These are phyloP conservation scores for Pezicula rhizophila DNA, from an alignment of 2,329 filamentous ascomycete species.

Conservation along the genomic window DNA sequence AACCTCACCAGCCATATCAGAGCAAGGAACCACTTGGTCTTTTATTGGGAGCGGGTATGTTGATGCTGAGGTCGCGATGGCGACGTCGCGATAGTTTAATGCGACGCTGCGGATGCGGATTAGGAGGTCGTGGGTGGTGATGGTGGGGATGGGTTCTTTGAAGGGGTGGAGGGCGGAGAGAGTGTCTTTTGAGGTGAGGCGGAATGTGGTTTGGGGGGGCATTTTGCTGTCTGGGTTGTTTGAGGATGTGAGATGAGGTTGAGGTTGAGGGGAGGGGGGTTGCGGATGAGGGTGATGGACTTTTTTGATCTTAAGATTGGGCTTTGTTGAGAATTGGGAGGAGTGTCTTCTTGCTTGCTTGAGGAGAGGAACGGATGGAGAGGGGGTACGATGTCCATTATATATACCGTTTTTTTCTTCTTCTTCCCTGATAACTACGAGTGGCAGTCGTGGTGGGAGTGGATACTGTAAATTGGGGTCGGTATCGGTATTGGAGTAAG, in stretches of 20 bases:
- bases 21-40: conserved; percentile 29
- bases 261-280: neutral
- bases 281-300: neutral
- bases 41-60: conserved; percentile 28
- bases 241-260: neutral
- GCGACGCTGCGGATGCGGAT: conserved; percentile 26
- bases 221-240: conserved; percentile 6
- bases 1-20: conserved; percentile 31
- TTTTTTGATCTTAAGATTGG: neutral
- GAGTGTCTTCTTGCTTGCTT: too few species aligned
- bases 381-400: neutral
- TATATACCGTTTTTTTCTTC: too few species aligned
- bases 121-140: conserved; percentile 24
- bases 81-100: conserved; percentile 31
- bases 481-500: neutral
- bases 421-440: neutral
- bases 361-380: neutral
- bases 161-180: conserved; percentile 17
- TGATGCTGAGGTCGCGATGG: conserved; percentile 22
- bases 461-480: too few species aligned
- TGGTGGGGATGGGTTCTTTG: conserved; percentile 21
- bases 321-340: neutral
- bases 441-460: neutral
- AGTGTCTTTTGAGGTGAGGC: conserved; percentile 2
- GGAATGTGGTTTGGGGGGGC: conserved; percentile 12